phyloP scores from a whole-genome alignment of 352 stramenopile genomes.

The Pythium inflatum region DNA sequence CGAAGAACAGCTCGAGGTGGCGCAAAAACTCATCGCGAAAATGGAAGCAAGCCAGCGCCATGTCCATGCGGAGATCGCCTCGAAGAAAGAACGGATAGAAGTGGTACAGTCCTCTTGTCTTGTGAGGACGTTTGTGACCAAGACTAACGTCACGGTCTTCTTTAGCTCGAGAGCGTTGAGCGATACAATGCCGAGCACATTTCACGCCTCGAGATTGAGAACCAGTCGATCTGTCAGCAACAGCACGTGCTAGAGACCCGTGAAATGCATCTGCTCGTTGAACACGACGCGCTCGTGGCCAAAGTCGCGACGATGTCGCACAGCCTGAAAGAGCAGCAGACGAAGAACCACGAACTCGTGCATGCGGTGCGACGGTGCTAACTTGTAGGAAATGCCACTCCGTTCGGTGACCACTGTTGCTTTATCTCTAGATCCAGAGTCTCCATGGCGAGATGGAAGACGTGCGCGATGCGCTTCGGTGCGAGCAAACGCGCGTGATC shows the following conservation, averaged over 20 bases:
- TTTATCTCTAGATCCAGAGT: slow-evolving; percentile 28
- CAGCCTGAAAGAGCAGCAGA: slow-evolving; percentile 9
- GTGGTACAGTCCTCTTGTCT: slow-evolving; percentile 30
- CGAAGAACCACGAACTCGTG: slow-evolving; percentile 29
- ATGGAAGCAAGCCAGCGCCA: slow-evolving; percentile 20
- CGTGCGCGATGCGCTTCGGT: slow-evolving; percentile 38
- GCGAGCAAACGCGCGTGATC: slow-evolving; percentile 41
- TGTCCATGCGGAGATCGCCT: slow-evolving; percentile 26
- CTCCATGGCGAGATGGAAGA: slow-evolving; percentile 43
- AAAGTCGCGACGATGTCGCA: slow-evolving; percentile 28
- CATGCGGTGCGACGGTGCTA: slow-evolving; percentile 24
- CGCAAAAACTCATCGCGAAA: slow-evolving; percentile 8
- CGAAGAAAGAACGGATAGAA: slow-evolving; percentile 36
- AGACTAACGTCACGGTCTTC: neutral
- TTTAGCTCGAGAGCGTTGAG: slow-evolving; percentile 36
- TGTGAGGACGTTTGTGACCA: no score
- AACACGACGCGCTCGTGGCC: slow-evolving; percentile 27
- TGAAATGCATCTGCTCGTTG: slow-evolving; percentile 30
- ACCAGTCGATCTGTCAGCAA: slow-evolving; percentile 43
- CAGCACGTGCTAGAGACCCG: slow-evolving; percentile 31
- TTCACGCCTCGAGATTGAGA: slow-evolving; percentile 46
- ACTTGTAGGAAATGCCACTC: neutral
- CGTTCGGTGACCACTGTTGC: neutral
- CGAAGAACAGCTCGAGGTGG: slow-evolving; percentile 37
- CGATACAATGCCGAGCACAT: slow-evolving; percentile 47